Conservation (phyloP, 306 rosid species). For the Fragaria iinumae region DNA sequence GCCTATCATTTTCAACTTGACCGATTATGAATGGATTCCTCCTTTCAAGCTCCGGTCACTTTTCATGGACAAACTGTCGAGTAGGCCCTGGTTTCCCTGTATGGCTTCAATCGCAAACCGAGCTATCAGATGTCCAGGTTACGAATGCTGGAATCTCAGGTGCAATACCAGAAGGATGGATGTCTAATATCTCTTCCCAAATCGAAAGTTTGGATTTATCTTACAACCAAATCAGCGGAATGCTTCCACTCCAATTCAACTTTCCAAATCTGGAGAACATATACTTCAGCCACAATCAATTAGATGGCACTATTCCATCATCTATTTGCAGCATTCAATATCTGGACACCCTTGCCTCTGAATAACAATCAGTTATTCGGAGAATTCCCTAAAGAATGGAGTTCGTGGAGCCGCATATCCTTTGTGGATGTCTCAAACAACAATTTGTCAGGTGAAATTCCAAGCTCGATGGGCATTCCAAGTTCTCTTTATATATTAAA, state of each 20-base stretch:
- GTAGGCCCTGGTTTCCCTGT: background rate
- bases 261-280: no score
- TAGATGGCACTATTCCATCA: no score
- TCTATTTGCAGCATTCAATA: no score
- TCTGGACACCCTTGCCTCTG: accelerated
- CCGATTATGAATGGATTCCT: background rate
- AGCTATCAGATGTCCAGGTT: background rate
- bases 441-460: no score
- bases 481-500: background rate
- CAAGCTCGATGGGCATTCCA: no score
- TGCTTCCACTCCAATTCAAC: background rate
- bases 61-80: background rate
- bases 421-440: no score
- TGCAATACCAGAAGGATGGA: background rate
- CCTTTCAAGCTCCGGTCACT: background rate
- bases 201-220: background rate
- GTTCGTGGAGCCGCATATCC: no score
- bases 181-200: background rate
- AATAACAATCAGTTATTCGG: background rate
- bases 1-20: background rate
- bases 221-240: background rate
- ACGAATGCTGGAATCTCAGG: no score
- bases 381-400: background rate
- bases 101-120: background rate
- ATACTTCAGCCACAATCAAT: background rate